phyloP scores from a whole-genome alignment of 345 rosid genomes.

The Heritiera fomes region DNA sequence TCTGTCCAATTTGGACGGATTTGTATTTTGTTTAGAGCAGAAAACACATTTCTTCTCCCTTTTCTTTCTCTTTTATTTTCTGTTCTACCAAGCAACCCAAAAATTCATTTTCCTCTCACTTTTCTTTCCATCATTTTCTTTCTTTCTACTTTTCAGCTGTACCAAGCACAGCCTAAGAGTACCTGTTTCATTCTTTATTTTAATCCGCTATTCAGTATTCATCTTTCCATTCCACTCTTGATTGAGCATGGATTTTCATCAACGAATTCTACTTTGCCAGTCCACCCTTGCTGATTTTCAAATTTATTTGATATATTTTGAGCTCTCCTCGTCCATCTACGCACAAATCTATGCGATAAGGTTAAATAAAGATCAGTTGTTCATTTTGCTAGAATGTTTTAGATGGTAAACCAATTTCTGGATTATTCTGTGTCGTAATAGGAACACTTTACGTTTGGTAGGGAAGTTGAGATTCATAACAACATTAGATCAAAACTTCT shows the following conservation, averaged over 20 bases:
- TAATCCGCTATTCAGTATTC: not conserved
- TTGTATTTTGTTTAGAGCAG: too few relatives aligned
- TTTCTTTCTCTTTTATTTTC: too few relatives aligned
- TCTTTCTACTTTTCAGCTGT: too few relatives aligned
- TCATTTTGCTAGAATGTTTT: not conserved
- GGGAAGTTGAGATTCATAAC: not conserved
- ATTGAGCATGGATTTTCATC: not conserved
- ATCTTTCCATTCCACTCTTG: not conserved
- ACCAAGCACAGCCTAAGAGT: too few relatives aligned
- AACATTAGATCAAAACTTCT: not conserved
- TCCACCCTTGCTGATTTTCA: not conserved
- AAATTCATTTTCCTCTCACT: too few relatives aligned
- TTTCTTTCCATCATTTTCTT: too few relatives aligned
- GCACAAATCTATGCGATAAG: not conserved
- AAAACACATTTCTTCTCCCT: too few relatives aligned
- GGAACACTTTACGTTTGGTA: not conserved
- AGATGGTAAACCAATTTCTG: not conserved
- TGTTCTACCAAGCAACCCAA: too few relatives aligned
- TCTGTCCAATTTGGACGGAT: too few relatives aligned
- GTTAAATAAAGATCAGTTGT: not conserved
- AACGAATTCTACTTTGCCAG: not conserved
- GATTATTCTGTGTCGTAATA: not conserved
- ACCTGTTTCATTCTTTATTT: not conserved
- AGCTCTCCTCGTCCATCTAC: not conserved
- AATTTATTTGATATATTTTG: not conserved